Base-by-base conservation (phyloP, 306 rosid species). In the Prunus padus region DNA sequence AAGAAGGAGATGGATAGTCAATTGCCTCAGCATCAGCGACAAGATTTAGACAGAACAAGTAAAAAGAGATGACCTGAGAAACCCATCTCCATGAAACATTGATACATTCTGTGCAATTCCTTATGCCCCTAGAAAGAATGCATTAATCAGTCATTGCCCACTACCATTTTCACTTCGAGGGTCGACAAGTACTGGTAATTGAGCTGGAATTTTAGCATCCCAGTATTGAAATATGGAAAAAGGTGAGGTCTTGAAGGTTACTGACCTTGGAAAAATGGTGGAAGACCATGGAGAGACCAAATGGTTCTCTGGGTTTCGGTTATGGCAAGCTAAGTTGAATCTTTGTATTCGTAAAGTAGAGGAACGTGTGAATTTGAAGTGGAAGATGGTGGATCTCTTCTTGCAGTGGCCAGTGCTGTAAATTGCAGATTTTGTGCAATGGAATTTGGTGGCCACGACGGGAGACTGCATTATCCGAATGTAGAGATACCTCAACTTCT, bases 11-110 rank as follows among this genome's bases (percentile, higher is more conserved):
- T 71, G 78, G 85, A 69, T 77, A 81, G n/a, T 73, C 78, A 11
- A 71, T 75, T 22, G 93, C 91, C 61, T 57, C 71, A 37, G 83
- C 93, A 71, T 7, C 65, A 40, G 76, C 65, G 28, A 62, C 86
- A 12, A 83, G 68, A 77, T 71, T 81, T 59, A 90, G 88, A 65
- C 77, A 84, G 33, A 90, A 63, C 91, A 90, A 79, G 87, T 88
- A 85, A 54, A 78, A 45, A 16, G 91, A 76, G 56, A 87, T 61
- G 18, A 87, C 20, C 66, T 82, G 84, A 76, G 90, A 76, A 76
- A 83, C 44, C 85, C 86, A 85, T 82, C 78, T 88, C 86, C 88
- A 80, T 3, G 69, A 73, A 63, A 85, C 54, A 46, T 46, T 42
- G 33, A 76, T 65, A 80, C 81, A 71, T 14, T 70, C 73, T 50